Evolutionary conservation across 2,329 filamentous ascomycete species (phyloP), one percentile per base, ranked within the genome.

Genomic region (Mycocentrospora acerina): DNA sequence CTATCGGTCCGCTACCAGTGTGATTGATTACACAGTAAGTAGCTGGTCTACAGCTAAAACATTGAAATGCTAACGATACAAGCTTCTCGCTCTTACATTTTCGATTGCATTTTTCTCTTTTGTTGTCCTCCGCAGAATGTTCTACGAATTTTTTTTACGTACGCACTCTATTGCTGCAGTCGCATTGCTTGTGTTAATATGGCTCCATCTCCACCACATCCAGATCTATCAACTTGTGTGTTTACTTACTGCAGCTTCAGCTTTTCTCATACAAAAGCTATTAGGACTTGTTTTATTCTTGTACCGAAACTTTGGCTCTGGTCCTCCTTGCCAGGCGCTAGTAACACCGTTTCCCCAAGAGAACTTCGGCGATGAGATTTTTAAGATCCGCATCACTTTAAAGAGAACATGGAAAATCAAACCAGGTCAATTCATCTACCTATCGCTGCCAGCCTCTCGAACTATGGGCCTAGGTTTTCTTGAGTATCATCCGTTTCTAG

Each of bases 401-500:
- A 42, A 42, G 15, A 22, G 13, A 7, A 28, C 33, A 28, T 36
- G 29, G 32, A 29, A 11, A 6, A 26, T 37, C 2, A 13, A 25
- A 18, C 25, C 39, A 4, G 34, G 33, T 12, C 34, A 42, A 11
- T 42, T 32, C 15, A 13, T 42, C 4, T 42, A 42, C 14, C 39
- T 42, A 3, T 29, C n/a, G 4, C 24, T 42, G 13, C 42, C 34
- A 4, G 12, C 14, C 5, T n/a, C 37, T 2, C 26, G 32, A 12
- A 30, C 25, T n/a, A 14, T 40, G 4, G 29, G 36, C 7, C n/a
- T 40, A n/a, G 25, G 45, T 10, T 11, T 45, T 10, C n/a, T 35
- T 18, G 29, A 48, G 15, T 31, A 14, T 10, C 36, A 48, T 35
- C 45, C 39, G 3, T 48, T 40, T 26, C 32, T 48, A 22, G 12